Evolutionary conservation across 805 yeast species (phyloP).

Genomic region (Maudiozyma serrabonitensis): DNA sequence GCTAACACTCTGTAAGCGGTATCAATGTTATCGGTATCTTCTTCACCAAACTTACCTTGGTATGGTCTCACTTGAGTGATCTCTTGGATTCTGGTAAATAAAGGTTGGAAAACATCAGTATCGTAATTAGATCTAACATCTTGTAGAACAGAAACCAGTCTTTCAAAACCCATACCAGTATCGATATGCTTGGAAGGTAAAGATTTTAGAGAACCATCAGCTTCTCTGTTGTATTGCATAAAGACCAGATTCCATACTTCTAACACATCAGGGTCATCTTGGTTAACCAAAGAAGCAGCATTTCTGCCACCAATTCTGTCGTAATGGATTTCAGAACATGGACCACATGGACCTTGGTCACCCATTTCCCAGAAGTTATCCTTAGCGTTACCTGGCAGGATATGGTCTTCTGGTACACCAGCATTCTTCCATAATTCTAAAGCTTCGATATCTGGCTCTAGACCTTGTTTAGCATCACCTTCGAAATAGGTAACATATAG

Average conservation of each 20-base stretch:
- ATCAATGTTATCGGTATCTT: slow-evolving; percentile 89
- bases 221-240: slow-evolving; percentile 92
- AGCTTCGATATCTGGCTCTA: slow-evolving; percentile 92
- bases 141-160: slow-evolving; percentile 90
- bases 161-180: slow-evolving; percentile 98
- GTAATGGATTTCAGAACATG: slow-evolving; percentile 95
- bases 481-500: slow-evolving; percentile 94
- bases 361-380: slow-evolving; percentile 99
- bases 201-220: slow-evolving; percentile 67
- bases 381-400: slow-evolving; percentile 78
- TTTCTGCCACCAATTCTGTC: slow-evolving; percentile 98
- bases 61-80: slow-evolving; percentile 89
- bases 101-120: slow-evolving; percentile 90
- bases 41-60: slow-evolving; percentile 86
- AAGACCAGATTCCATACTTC: slow-evolving; percentile 98
- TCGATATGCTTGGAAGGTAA: slow-evolving; percentile 94
- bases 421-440: slow-evolving; percentile 73
- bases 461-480: slow-evolving; percentile 74
- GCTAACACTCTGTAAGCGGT: slow-evolving; percentile 98
- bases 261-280: slow-evolving; percentile 95
- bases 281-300: slow-evolving; percentile 80
- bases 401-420: slow-evolving; percentile 88
- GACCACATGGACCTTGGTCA: slow-evolving; percentile 99
- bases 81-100: slow-evolving; percentile 78
- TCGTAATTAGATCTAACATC: slow-evolving; percentile 89